Evolutionary conservation across 176 grass and related monocot genomes (phyloP), one percentile per base, ranked within the genome.

Genomic region (Rhipidocladum racemiflorum): DNA sequence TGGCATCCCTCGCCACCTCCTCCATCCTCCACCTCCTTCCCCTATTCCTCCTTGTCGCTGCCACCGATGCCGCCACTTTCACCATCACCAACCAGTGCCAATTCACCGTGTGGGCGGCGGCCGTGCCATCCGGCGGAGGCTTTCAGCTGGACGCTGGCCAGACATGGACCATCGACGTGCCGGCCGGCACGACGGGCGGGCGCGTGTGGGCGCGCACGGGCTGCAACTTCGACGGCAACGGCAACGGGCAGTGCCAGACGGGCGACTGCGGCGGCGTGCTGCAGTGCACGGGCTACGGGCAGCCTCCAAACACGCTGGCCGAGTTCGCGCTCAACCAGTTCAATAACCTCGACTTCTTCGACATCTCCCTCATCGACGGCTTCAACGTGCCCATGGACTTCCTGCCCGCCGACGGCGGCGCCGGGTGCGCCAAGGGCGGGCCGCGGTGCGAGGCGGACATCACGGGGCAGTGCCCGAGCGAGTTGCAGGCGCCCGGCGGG

Each of bases 381-480:
- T 94, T 88, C 85, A 91, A 91, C 82, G 86, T 83, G 76, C 83
- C 82, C 5, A 72, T 94, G 75, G 21, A 43, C 54, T 84, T 94
- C 66, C 38, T 65, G 28, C 86, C 80, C 7, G 42, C 32, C 7
- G 1, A 24, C 63, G 51, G 71, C 88, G 18, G 61, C 0, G 2
- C 10, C 6, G 64, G 32, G 27, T 88, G 78, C 64, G 0, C 55
- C 43, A 34, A 67, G 2, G 85, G 86, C 1, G 46, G 86, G 57
- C 46, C 57, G 46, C 68, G 27, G 51, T 88, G 86, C 74, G 0
- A 7, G 39, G 56, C 20, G 2, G 65, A 78, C 8, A 72, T 88
- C 65, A 79, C 55, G 0, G 13, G 46, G 38, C 14, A 81, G 48
- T 91, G 91, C 71, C 89, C 85, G 1, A 9, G 1, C 4, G 46